phyloP scores from a whole-genome alignment of 129 eudicot genomes.

The Chrysanthemum lavandulifolium region DNA sequence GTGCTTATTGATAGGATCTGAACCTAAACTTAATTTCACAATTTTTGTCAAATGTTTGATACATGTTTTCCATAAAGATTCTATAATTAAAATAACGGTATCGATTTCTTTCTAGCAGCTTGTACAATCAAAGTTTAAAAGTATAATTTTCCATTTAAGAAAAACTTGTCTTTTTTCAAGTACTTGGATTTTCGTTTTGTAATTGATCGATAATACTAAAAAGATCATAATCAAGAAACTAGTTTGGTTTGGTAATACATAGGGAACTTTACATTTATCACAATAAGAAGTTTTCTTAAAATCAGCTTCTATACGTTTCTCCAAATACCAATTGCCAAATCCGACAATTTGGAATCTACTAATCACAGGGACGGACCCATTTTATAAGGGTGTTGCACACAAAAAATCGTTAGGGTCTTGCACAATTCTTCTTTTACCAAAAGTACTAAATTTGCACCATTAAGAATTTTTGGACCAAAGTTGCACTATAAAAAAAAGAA shows the following conservation, averaged over 20 bases:
- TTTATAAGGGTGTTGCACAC: no score
- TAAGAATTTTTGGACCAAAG: no score
- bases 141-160: neutral
- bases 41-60: neutral
- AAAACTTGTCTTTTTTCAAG: neutral
- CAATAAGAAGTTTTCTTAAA: neutral
- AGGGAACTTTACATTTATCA: neutral
- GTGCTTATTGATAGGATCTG: neutral
- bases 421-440: no score
- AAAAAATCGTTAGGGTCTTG: no score
- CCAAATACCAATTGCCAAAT: no score
- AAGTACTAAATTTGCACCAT: no score
- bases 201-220: neutral
- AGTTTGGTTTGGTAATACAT: neutral
- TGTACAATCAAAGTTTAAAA: slow-evolving; percentile 7
- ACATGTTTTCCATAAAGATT: neutral
- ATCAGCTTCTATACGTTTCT: neutral
- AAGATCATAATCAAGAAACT: neutral
- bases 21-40: neutral
- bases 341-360: no score
- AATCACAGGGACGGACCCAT: no score
- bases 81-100: neutral
- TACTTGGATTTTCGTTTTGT: neutral
- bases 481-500: no score
- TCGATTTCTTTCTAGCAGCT: neutral